A percentile compares a stretch with the other conserved stretches of the same genome.
Conservation (phyloP, 805 yeast species). For the Candida taoyuanica region DNA sequence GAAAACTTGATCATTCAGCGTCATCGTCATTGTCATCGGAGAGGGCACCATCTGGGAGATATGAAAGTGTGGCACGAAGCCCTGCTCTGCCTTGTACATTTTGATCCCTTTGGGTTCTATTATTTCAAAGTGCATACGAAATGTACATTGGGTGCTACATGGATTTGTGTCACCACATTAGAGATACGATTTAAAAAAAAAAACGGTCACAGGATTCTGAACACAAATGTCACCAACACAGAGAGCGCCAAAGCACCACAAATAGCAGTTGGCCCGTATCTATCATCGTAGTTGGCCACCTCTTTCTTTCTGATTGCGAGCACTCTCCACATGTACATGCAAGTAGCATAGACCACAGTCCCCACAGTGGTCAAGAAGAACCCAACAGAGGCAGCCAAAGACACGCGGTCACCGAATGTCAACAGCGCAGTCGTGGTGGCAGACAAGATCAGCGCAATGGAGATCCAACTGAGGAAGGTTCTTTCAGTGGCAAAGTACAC, state of each 20-base stretch:
- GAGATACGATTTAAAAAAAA: neutral
- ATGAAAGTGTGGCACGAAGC: too few relatives aligned
- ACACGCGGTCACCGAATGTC: slow-evolving; percentile 73
- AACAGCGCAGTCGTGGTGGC: slow-evolving; percentile 85
- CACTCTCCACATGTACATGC: slow-evolving; percentile 77
- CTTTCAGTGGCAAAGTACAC: slow-evolving; percentile 99
- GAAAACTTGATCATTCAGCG: slow-evolving; percentile 29
- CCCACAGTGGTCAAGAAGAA: slow-evolving; percentile 77
- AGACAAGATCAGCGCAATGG: slow-evolving; percentile 81
- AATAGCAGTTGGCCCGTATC: slow-evolving; percentile 78
- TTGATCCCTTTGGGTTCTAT: too few relatives aligned
- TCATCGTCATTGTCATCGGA: neutral
- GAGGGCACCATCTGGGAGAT: neutral
- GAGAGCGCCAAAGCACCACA: slow-evolving; percentile 72
- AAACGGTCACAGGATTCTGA: slow-evolving; percentile 18
- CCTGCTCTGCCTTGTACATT: too few relatives aligned
- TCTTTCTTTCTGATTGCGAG: slow-evolving; percentile 75
- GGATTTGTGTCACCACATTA: neutral
- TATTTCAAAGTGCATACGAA: too few relatives aligned
- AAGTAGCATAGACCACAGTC: slow-evolving; percentile 68
- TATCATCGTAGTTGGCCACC: slow-evolving; percentile 83
- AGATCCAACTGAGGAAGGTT: slow-evolving; percentile 90
- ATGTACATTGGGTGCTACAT: too few relatives aligned
- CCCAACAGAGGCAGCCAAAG: slow-evolving; percentile 79
- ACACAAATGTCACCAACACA: slow-evolving; percentile 56